Percentiles rank a stretch among this genome's conserved stretches.
These are phyloP conservation scores for Paramecium tetraurelia DNA, from an alignment of 73 alveolate species.

Conservation along the genomic window DNA sequence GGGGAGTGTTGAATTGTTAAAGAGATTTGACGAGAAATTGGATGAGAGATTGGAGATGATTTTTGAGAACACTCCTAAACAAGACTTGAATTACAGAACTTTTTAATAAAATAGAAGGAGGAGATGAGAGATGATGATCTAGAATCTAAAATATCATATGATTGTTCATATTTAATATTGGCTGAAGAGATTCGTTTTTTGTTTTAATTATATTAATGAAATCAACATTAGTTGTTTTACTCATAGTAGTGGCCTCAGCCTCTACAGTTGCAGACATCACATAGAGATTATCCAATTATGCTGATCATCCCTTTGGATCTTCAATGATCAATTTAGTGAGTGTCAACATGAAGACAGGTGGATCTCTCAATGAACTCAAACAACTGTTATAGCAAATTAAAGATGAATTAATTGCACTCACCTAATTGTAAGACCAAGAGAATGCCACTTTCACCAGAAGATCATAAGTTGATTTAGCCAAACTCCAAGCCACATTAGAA, in stretches of 20 bases:
- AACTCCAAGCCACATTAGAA: not conserved
- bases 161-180: not conserved
- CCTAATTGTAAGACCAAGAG: not conserved
- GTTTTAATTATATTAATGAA: not conserved
- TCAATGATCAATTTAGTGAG: not conserved
- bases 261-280: not conserved
- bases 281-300: not conserved
- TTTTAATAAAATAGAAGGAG: not conserved
- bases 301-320: not conserved
- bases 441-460: not conserved
- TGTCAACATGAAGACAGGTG: not conserved
- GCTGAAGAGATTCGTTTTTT: not conserved
- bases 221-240: not conserved
- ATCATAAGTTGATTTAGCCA: not conserved
- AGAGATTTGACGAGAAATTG: constrained; percentile 72
- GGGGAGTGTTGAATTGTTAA: constrained; percentile 67
- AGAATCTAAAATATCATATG: not conserved
- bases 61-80: constrained; percentile 69
- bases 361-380: not conserved
- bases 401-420: not conserved
- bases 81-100: constrained; percentile 57
- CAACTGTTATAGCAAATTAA: not conserved
- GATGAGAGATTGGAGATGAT: constrained; percentile 70
- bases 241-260: not conserved
- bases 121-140: not conserved